Evolutionary conservation across 352 stramenopile genomes (phyloP).

Genomic region (Phytopythium vexans): DNA sequence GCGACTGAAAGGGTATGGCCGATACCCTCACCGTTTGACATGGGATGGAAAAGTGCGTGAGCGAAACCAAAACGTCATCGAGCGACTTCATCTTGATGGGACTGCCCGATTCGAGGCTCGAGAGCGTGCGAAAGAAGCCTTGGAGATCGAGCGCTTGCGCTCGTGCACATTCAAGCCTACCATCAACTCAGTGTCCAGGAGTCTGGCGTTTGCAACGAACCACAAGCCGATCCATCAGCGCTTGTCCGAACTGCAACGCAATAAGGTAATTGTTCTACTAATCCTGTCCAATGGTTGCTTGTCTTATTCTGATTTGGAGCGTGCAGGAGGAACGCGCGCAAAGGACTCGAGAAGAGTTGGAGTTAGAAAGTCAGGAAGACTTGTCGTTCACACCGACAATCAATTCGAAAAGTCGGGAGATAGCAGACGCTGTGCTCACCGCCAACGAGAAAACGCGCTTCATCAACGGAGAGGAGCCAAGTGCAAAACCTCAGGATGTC

Average conservation of each 20-base stretch:
- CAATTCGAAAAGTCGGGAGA: conserved; percentile 66
- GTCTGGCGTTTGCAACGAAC: conserved; percentile 28
- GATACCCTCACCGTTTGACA: neutral
- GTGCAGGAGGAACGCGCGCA: conserved; percentile 38
- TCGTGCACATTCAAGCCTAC: conserved; percentile 69
- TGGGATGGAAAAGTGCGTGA: conserved; percentile 5
- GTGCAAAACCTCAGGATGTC: conserved; percentile 20
- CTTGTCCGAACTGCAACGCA: conserved; percentile 54
- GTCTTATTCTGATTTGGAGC: neutral
- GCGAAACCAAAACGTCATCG: conserved; percentile 29
- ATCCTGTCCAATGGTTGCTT: conserved; percentile 1
- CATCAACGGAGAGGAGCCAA: conserved; percentile 3
- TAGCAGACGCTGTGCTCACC: conserved; percentile 37
- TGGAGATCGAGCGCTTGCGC: conserved; percentile 46
- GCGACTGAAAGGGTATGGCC: conserved; percentile 17
- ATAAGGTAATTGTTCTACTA: conserved; percentile 38
- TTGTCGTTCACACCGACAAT: conserved; percentile 55
- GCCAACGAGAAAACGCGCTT: conserved; percentile 17
- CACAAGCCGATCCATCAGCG: conserved; percentile 76
- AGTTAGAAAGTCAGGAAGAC: conserved; percentile 22
- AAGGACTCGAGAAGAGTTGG: conserved; percentile 44
- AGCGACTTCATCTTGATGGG: conserved; percentile 66
- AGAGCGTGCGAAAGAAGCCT: conserved; percentile 37
- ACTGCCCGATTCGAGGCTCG: conserved; percentile 50
- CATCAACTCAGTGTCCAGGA: conserved; percentile 51